Evolutionary conservation across 352 stramenopile species (phyloP).

Genomic region (Phytophthora palmivora): DNA sequence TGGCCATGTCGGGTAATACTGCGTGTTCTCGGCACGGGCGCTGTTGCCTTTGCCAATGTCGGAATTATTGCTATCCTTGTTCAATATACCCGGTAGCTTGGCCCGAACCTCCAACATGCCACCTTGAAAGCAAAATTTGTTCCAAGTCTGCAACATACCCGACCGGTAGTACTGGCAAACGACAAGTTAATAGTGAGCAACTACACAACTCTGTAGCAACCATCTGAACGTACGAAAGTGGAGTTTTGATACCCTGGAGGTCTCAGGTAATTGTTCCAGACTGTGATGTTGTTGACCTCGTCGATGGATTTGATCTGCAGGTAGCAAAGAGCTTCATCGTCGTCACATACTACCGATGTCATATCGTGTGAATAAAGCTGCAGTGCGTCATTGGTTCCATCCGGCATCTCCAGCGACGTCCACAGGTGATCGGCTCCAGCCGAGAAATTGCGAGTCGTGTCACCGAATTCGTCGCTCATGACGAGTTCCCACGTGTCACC

Average conservation of each 20-base stretch:
- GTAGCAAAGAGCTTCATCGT: conserved; percentile 55
- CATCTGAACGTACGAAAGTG: conserved; percentile 42
- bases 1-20: conserved; percentile 90
- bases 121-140: conserved; percentile 94
- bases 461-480: conserved; percentile 77
- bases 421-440: conserved; percentile 66
- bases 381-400: conserved; percentile 71
- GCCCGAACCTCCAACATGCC: conserved; percentile 92
- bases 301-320: conserved; percentile 65
- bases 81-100: conserved; percentile 87
- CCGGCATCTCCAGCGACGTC: conserved; percentile 70
- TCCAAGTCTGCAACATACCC: conserved; percentile 93
- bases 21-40: conserved; percentile 37
- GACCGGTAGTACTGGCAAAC: conserved; percentile 67
- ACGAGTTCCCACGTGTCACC: conserved; percentile 64
- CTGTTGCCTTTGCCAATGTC: conserved; percentile 80
- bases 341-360: conserved; percentile 59
- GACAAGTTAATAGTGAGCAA: conserved; percentile 11
- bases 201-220: background rate
- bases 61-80: conserved; percentile 67
- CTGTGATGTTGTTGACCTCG: conserved; percentile 59
- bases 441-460: conserved; percentile 57
- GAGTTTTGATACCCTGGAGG: conserved; percentile 61
- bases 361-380: conserved; percentile 76
- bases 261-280: conserved; percentile 76